Conservation (phyloP, 176 grass and related monocot species). For the Carex kokanica region DNA sequence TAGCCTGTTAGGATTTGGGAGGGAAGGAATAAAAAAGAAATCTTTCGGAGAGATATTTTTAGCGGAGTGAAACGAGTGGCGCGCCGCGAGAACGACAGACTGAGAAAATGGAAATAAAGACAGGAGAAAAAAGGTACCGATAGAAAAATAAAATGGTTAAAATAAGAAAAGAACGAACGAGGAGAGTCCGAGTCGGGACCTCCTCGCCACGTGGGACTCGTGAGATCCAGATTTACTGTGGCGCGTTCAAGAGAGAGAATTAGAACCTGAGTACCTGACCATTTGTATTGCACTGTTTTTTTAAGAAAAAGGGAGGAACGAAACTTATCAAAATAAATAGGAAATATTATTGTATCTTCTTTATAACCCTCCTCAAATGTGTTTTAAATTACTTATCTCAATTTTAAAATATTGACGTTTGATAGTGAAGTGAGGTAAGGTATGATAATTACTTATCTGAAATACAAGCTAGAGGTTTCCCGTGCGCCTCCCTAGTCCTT, state of each 20-base stretch:
- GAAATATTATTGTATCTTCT: background rate
- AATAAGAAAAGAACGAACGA: background rate
- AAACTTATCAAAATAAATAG: background rate
- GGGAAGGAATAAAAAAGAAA: background rate
- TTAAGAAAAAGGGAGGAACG: background rate
- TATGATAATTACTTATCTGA: too few species aligned
- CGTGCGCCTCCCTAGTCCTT: too few species aligned
- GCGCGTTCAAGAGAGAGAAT: background rate
- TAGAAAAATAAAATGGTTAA: background rate
- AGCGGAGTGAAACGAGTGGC: conserved; percentile 22
- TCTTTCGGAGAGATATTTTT: conserved; percentile 8
- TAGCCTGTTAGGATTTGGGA: background rate
- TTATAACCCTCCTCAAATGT: background rate
- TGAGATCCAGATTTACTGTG: background rate
- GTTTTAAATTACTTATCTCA: too few species aligned
- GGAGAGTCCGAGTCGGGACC: background rate
- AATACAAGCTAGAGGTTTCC: too few species aligned
- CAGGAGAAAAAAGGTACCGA: background rate
- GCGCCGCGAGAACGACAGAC: conserved; percentile 1
- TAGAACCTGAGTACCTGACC: too few species aligned
- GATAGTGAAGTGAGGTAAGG: too few species aligned
- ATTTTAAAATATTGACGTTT: too few species aligned
- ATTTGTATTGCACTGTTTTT: background rate
- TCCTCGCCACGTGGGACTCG: background rate
- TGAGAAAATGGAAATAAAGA: background rate